Percentiles rank a stretch among this genome's conserved stretches.
Conservation (phyloP, 2,329 filamentous ascomycete species). For the Stemphylium vesicarium region DNA sequence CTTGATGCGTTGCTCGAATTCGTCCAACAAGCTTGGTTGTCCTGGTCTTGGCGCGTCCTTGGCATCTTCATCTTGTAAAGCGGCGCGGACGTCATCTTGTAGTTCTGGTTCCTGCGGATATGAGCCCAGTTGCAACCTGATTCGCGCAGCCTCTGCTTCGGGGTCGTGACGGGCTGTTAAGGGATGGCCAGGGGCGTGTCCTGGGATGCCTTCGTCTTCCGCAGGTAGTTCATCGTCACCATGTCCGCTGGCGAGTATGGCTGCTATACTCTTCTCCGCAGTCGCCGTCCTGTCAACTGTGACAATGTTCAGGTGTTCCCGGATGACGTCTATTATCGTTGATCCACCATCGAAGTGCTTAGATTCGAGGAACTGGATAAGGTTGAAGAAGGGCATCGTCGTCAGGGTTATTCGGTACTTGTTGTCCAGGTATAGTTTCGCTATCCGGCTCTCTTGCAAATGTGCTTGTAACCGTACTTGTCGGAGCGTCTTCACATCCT, state of each 20-base stretch:
- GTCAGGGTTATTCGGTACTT: slow-evolving; percentile 93
- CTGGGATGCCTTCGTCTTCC: slow-evolving; percentile 73
- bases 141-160: slow-evolving; percentile 57
- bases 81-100: slow-evolving; percentile 83
- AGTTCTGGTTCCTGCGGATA: slow-evolving; percentile 83
- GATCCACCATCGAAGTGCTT: slow-evolving; percentile 81
- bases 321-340: slow-evolving; percentile 76
- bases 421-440: slow-evolving; percentile 81
- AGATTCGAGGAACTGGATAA: slow-evolving; percentile 89
- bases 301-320: slow-evolving; percentile 64
- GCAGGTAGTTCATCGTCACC: slow-evolving; percentile 63
- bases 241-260: slow-evolving; percentile 62
- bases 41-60: slow-evolving; percentile 74
- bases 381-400: slow-evolving; percentile 77
- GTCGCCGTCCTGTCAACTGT: slow-evolving; percentile 63
- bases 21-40: slow-evolving; percentile 76
- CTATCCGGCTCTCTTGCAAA: slow-evolving; percentile 75
- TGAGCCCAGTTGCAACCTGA: slow-evolving; percentile 75
- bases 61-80: slow-evolving; percentile 85
- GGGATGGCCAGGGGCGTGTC: slow-evolving; percentile 69
- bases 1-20: slow-evolving; percentile 88
- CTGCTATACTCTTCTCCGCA: slow-evolving; percentile 65
- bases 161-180: slow-evolving; percentile 65
- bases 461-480: slow-evolving; percentile 79
- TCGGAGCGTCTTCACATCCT: slow-evolving; percentile 79